Percentiles rank a stretch among this genome's conserved stretches.
Conservation (phyloP, 495 filamentous ascomycete species). For the Penicillium subrubescens region DNA sequence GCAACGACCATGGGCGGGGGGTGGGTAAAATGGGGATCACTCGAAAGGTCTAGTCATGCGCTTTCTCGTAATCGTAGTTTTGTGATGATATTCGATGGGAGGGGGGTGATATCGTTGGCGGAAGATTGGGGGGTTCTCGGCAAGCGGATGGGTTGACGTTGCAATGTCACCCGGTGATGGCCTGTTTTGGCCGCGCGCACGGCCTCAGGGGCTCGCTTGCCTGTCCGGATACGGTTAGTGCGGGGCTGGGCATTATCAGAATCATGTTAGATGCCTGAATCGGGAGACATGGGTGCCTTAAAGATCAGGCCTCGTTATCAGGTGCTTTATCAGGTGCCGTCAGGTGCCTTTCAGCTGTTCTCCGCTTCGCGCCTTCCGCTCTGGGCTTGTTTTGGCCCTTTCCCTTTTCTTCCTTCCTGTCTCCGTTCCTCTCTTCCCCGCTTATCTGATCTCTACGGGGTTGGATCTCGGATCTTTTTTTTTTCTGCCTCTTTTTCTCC, state of each 20-base stretch:
- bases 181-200: conserved; percentile 51
- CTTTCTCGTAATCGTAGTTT: conserved; percentile 58
- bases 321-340: neutral
- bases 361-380: neutral
- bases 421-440: neutral
- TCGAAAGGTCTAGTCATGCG: conserved; percentile 54
- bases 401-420: neutral
- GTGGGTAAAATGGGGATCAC: conserved; percentile 45
- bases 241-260: conserved; percentile 53
- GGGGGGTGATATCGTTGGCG: conserved; percentile 59
- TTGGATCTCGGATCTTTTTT: neutral
- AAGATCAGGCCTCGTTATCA: neutral
- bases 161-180: conserved; percentile 46
- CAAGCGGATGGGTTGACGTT: conserved; percentile 69
- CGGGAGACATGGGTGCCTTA: conserved; percentile 1
- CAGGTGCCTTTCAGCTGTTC: neutral
- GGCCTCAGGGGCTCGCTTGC: conserved; percentile 55
- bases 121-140: conserved; percentile 45
- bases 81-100: conserved; percentile 50
- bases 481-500: neutral
- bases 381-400: neutral
- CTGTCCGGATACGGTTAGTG: conserved; percentile 47
- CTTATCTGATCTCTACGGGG: conserved; percentile 7
- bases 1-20: conserved; percentile 47
- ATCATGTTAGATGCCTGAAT: conserved; percentile 23